Percentiles rank a stretch among this genome's conserved stretches.
These are phyloP conservation scores for Xerophyta viscosa DNA, from an alignment of 106 monocot species.

Conservation along the genomic window DNA sequence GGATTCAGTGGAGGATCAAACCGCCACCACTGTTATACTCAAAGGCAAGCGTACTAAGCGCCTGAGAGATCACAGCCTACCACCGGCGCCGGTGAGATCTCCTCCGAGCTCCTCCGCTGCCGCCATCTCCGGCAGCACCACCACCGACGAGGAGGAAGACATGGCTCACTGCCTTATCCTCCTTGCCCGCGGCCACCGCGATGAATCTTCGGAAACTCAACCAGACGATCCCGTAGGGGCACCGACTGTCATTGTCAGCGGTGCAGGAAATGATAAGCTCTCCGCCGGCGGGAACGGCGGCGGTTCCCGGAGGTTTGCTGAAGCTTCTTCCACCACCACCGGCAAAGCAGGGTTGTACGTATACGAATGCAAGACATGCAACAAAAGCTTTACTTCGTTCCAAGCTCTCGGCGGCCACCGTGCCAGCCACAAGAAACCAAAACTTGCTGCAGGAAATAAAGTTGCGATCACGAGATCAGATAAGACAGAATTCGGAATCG, in stretches of 20 bases:
- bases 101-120: constrained; percentile 20
- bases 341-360: constrained; percentile 21
- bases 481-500: neutral
- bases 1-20: constrained; percentile 8
- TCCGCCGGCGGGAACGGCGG: no score
- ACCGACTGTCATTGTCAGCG: no score
- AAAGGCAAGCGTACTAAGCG: constrained; percentile 42
- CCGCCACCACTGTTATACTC: neutral
- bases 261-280: no score
- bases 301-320: constrained; percentile 28
- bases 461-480: neutral
- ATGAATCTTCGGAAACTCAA: neutral
- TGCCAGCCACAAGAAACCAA: constrained; percentile 48
- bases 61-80: neutral
- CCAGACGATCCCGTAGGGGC: no score
- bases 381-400: constrained; percentile 55
- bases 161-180: constrained; percentile 71
- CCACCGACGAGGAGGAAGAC: constrained; percentile 57
- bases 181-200: constrained; percentile 37
- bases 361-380: constrained; percentile 71
- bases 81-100: neutral
- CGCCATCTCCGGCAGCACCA: neutral
- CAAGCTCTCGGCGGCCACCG: constrained; percentile 85
- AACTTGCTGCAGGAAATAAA: neutral
- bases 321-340: constrained; percentile 13